Base-by-base conservation (phyloP, 129 eudicot genomes). In the Smallanthus sonchifolius region DNA sequence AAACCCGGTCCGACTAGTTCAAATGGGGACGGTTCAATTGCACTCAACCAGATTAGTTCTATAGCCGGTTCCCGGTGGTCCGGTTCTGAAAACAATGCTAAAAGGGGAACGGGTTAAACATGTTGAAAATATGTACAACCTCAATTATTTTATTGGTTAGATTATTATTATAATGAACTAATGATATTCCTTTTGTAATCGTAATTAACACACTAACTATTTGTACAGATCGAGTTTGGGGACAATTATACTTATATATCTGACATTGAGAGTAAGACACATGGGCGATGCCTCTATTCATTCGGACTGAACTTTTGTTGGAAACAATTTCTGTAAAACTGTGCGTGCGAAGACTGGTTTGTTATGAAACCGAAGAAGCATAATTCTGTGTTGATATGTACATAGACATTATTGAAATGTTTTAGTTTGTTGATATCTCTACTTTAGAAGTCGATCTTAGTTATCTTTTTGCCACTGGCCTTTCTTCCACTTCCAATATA, bases 181-280 rank as follows among this genome's bases (percentile, higher is more conserved):
- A n/a, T n/a, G 4, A 49, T n/a, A 49, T 15, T 24, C 63, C 15
- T 59, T 28, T 59, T 30, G 15, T 59, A 24, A 24, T 59, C 65
- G 28, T 59, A 59, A 30, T 28, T 59, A 59, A 10, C 38, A 30
- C 37, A 30, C 28, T 20, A 20, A 56, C 15, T 55, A 8, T 51
- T 38, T 65, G 20, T 65, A 37, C 88, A 92, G 98, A 92, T 92
- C 98, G 6, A 87, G 89, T 74, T 70, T 89, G 87, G 98, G 98
- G 80, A 92, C 98, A 32, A 63, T 92, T 42, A 86, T 92, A 75
- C 69, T 92, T 40, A 92, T 92, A 75, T 87, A 82, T 73, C 57
- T 89, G 86, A 89, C 98, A 5, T 76, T 92, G 61, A 84, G 95
- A 78, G 94, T 89, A 43, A 81, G 90, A 65, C 92, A 87, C 67